Evolutionary conservation across 1,139 yeast genomes (phyloP).

Genomic region (Casaregolazyma lundiana): DNA sequence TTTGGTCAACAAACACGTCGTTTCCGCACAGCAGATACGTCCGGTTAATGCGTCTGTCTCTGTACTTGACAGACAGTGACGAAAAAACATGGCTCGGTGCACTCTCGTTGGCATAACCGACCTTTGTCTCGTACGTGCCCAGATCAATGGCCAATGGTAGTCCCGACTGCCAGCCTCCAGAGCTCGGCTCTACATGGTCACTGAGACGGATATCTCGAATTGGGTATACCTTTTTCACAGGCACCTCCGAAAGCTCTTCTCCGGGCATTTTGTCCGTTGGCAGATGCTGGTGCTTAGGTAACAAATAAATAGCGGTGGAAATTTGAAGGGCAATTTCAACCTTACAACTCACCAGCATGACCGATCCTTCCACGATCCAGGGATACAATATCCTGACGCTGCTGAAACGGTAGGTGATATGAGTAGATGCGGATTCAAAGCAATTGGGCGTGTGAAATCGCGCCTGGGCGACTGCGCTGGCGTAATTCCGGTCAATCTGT

Average conservation of each 20-base stretch:
- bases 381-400: conserved; percentile 70
- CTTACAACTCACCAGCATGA: conserved; percentile 21
- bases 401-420: conserved; percentile 53
- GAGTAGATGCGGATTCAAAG: no score
- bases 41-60: conserved; percentile 68
- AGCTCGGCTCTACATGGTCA: conserved; percentile 46
- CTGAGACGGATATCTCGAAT: conserved; percentile 41
- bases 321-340: neutral
- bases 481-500: neutral
- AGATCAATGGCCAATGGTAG: conserved; percentile 66
- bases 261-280: conserved; percentile 6
- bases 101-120: conserved; percentile 57
- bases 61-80: conserved; percentile 61
- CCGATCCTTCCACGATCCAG: conserved; percentile 33
- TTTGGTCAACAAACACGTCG: conserved; percentile 69
- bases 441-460: no score
- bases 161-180: conserved; percentile 46
- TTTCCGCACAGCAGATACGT: conserved; percentile 75
- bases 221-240: conserved; percentile 36
- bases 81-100: conserved; percentile 68
- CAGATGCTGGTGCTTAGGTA: neutral
- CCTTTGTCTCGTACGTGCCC: conserved; percentile 66
- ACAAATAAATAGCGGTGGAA: no score
- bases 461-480: neutral
- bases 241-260: conserved; percentile 7